Evolutionary conservation across 345 rosid genomes (phyloP), one percentile per base, ranked within the genome.

Genomic region (Pistacia atlantica): DNA sequence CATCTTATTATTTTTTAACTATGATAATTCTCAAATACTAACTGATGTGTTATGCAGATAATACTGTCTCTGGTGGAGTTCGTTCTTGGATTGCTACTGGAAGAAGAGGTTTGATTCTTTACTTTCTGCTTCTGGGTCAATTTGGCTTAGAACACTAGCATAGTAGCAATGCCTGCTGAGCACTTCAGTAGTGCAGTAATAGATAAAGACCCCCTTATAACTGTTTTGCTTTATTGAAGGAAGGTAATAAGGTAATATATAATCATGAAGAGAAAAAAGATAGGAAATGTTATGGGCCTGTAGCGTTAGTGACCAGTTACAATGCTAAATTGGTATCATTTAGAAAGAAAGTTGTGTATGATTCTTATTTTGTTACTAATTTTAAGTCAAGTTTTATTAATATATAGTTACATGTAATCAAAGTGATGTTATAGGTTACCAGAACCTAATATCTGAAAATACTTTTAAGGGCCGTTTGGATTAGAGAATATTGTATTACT

Each of bases 71-170:
- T 49, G 78, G 57, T 65, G 91, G 96, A 13, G 68, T 84, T 81
- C 98, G 92, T 31, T 87, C 98, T 67, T 95, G 98, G 99, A 83
- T 95, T 61, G 97, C 99, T 6, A 86, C 88, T 1, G 99, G 99
- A 80, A 89, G 91, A 86, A 49, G 63, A 83, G 97, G 97, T 91
- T 77, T 52, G 83, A 71, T 73, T 57, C 68, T 48, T 51, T 54
- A 37, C 11, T 48, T 45, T 7, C 37, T 5, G 6, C 55, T 45
- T 7, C 37, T 5, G 6, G n/a, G 35, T 67, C 18, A 56, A 9
- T 55, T 52, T 62, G 8, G 20, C 55, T 48, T 49, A 63, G 68
- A 63, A 73, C 51, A 42, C 46, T 42, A 42, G 46, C 46, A 42
- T 11, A 28, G 14, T 17, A 60, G n/a, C 38, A 46, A 25, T 12